Evolutionary conservation across 108 stramenopile species (phyloP), one percentile per base, ranked within the genome.

Genomic region (Nitzschia sp.): DNA sequence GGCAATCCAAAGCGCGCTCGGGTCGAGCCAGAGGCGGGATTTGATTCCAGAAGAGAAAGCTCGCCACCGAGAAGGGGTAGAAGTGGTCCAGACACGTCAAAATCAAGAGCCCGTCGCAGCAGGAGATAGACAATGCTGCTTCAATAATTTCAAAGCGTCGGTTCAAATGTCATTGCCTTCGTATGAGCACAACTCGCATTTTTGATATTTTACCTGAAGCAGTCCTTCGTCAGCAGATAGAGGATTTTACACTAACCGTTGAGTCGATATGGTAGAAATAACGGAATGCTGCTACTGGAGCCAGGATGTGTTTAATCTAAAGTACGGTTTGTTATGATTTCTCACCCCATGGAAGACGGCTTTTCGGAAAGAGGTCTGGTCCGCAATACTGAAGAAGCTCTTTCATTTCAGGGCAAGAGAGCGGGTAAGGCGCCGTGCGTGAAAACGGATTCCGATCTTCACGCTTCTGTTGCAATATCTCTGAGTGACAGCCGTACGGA

Each of bases 361-460:
- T 75, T 48, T 62, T 49, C 5, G 85, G 64, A 59, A 93, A 84
- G 23, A 91, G 18, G 6, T 80, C 82, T 15, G 93, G 90, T 46
- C 95, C 97, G 71, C 98, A 98, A 76, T 83, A 96, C 1, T 69
- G 45, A 57, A 98, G 72, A 59, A 98, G 62, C 11, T 71, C 72
- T 48, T 72, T 82, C 85, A 98, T 89, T 32, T 97, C 97, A 0
- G 98, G 95, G 75, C 96, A 97, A 11, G 94, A 83, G 38, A 96
- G 33, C 45, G 70, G 76, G 66, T 98, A 98, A 2, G 96, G 95
- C 17, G 94, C 79, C 2, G 85, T 95, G 30, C 98, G 77, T 6
- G 71, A 46, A 62, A 95, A 98, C 6, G 98, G 98, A 71, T 98
- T 96, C 28, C 98, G 82, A n/a, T 72, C 71, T 53, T 68, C 74